Conservation (phyloP, 1,284 basidiomycete species). For the Ganoderma multipileum region DNA sequence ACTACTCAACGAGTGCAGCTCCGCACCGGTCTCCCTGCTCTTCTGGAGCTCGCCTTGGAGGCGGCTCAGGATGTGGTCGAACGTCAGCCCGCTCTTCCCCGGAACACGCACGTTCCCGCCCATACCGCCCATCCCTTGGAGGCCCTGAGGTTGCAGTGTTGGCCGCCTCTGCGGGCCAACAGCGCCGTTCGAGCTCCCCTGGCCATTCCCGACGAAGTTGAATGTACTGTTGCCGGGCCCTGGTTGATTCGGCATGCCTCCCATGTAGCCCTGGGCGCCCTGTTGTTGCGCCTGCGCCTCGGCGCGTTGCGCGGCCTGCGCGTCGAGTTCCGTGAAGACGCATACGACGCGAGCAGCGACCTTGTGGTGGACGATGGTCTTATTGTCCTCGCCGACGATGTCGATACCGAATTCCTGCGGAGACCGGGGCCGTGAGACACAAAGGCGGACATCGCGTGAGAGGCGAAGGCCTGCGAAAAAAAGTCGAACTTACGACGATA, state of each 20-base stretch:
- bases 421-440: conserved; percentile 2
- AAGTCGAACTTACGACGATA: conserved; percentile 68
- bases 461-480: not conserved
- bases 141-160: conserved; percentile 61
- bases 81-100: conserved; percentile 80
- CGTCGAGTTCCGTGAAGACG: conserved; percentile 88
- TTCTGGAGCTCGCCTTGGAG: conserved; percentile 92
- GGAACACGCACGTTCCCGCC: conserved; percentile 72
- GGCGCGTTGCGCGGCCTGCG: conserved; percentile 68
- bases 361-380: conserved; percentile 98
- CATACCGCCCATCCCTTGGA: conserved; percentile 78
- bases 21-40: conserved; percentile 92
- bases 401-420: conserved; percentile 71
- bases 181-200: conserved; percentile 42
- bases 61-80: conserved; percentile 83
- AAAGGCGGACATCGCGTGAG: conserved; percentile 5
- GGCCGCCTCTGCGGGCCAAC: conserved; percentile 56
- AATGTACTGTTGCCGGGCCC: conserved; percentile 45
- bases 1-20: conserved; percentile 82
- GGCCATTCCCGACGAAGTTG: conserved; percentile 47
- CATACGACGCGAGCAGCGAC: conserved; percentile 95
- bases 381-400: conserved; percentile 98
- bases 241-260: conserved; percentile 43
- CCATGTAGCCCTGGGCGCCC: conserved; percentile 34
- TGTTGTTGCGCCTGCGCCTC: conserved; percentile 61